Evolutionary conservation across 805 yeast species (phyloP), one percentile per base, ranked within the genome.

Genomic region (Saccharomycopsis olivae): DNA sequence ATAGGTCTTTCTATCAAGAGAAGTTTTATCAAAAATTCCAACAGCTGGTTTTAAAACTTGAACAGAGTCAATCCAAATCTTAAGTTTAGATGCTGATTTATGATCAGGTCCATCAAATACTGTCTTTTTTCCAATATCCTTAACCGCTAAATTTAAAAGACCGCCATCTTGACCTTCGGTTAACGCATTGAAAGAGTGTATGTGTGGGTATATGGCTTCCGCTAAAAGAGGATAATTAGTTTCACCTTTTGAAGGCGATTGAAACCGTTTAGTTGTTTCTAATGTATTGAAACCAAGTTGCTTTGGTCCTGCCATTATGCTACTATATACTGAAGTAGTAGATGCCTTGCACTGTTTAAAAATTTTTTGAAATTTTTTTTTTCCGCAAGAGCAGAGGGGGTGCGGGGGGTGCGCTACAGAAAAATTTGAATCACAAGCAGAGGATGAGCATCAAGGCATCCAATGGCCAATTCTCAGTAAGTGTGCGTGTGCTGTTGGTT

Each of bases 121-220:
- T 14, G 87, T 76, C 54, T 79, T 84, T 44, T 73, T 62, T 8
- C 97, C 98, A 46, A 92, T 86, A 55, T 92, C 97, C 53, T 79
- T 69, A 35, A 81, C 94, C 2, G 83, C 96, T 38, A 80, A 64
- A 57, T 88, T 86, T 45, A 92, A 66, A 19, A 92, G 60, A 4
- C 96, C 96, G 35, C 89, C 94, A 33, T 68, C 77, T 18, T 83
- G 75, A 33, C 95, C 95, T 43, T 84, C 94, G 18, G 95, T 83
- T 42, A 92, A 67, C 4, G 96, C 96, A 67, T 92, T 82, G 69
- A 92, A 92, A 1, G 97, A 89, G 6, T 95, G 96, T 41, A 92
- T 73, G 58, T 92, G 98, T 4, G 98, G 98, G 42, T 76, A 75
- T 30, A 92, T 92, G 13, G 98, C 97, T 47, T 86, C 95, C 43